Base-by-base conservation (phyloP, 441 rosid species). In the Theobroma grandiflorum region DNA sequence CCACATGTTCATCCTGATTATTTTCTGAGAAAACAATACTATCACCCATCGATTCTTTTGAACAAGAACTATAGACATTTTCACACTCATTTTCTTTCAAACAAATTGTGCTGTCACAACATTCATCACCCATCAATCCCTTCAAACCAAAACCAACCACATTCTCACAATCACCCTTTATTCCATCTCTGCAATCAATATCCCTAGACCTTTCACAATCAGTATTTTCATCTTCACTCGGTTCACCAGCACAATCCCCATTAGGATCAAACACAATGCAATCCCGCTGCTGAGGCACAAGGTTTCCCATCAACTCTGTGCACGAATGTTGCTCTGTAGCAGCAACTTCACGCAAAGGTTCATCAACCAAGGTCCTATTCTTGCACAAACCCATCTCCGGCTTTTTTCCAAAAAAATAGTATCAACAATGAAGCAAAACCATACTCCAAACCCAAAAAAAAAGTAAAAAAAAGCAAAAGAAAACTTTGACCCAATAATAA, bases 311-410 rank as follows among this genome's bases (percentile, higher is more conserved):
- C 12, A 84, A 81, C 76, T 79, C 83, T 20, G 67, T 70, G 81
- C 81, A 80, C 33, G 68, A 64, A 81, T 68, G 82, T 76, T 80
- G 69, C 82, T 79, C 85, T 16, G 78, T 8, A 9, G 40, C 52
- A 79, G 68, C 79, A 86, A 78, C 76, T 57, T 20, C 70, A 49
- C 22, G 67, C 43, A 76, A 70, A 43, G 75, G 61, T 81, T 83
- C 86, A 42, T 58, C 66, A 4, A 80, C 73, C 50, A 57, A 80
- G 55, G 53, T 47, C 77, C 80, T 78, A 81, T 87, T 74, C 74
- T 77, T 82, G 55, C 82, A 79, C 50, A 82, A 88, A 79, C 86
- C 83, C 86, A 90, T 82, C 83, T 52, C 79, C 63, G 69, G 31
- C 31, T 52, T 59, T 15, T 37, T 58, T 26, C 79, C 55, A 75